Evolutionary conservation across 306 rosid species (phyloP), one percentile per base, ranked within the genome.

Genomic region (Cyamopsis tetragonoloba): DNA sequence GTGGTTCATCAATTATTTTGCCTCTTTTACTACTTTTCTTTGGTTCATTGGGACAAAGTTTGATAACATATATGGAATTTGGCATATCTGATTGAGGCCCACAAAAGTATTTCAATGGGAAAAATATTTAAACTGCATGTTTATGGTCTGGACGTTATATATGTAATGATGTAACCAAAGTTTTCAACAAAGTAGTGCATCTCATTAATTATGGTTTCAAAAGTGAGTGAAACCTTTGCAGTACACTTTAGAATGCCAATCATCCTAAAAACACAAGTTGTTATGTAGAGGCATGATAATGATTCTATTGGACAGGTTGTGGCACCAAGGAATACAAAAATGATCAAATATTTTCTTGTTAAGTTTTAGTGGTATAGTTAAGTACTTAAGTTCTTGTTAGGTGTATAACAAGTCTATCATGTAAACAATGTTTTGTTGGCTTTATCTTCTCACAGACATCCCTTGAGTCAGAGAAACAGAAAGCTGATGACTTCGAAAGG

Each of bases 391-490:
- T 41, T 41, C 58, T 50, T 27, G 22, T 69, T 32, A 39, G 61
- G 41, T 75, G 59, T 5, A 43, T 51, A 26, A 20, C 72, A 46
- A 41, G 62, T 59, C 53, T 76, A 62, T 41, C 41, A 24, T 71
- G 43, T 70, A 73, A 62, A 34, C 47, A 63, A 54, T 77, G 12
- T 42, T 67, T 39, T 63, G 31, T 63, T 68, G 67, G 69, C 20
- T 62, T 73, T 72, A 14, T 42, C 58, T 46, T 73, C 53, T 18
- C 15, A 32, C 80, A 85, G 88, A 68, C 81, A 20, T 74, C 78
- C 6, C 75, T 87, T 48, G 87, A 83, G 43, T 78, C 87, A 30
- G 95, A 85, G 72, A 84, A 73, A 53, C 79, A 79, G 69, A 78
- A 80, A 85, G 67, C 87, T 11, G 83, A 78, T 57, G 89, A 84